Conservation (phyloP, 2,329 filamentous ascomycete genomes). For the Fusarium haematococcum region DNA sequence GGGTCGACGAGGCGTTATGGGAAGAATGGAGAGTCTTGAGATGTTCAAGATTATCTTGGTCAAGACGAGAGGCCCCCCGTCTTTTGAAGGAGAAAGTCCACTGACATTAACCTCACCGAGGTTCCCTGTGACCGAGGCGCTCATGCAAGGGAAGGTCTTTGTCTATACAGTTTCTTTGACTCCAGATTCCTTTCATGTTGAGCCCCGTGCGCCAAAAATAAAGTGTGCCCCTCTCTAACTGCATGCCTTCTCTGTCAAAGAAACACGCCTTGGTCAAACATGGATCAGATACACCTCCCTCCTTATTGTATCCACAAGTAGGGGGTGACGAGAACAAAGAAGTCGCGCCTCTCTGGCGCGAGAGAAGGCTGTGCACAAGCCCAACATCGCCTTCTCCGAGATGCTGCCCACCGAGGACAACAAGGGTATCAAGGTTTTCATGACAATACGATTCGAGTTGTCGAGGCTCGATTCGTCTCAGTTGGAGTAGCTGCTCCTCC, state of each 20-base stretch:
- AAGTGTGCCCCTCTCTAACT: not conserved
- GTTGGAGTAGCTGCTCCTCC: not conserved
- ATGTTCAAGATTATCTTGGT: not conserved
- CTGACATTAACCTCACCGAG: not conserved
- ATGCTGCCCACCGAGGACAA: constrained; percentile 1
- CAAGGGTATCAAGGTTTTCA: constrained; percentile 7
- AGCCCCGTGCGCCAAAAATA: constrained; percentile 19
- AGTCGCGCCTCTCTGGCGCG: not conserved
- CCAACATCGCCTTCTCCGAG: constrained; percentile 17
- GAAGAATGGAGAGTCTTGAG: not conserved
- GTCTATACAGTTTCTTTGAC: constrained; percentile 20
- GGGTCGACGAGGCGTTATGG: not conserved
- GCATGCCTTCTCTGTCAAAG: constrained; percentile 13
- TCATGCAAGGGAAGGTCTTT: constrained; percentile 18
- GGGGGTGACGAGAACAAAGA: constrained; percentile 23
- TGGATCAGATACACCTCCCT: not conserved
- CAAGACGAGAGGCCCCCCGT: constrained; percentile 3
- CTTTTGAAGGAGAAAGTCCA: constrained; percentile 17
- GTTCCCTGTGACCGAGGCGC: not conserved
- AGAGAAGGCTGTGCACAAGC: constrained; percentile 8
- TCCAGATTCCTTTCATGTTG: constrained; percentile 13
- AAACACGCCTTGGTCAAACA: not conserved
- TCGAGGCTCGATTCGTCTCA: constrained; percentile 2
- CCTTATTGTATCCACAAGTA: not conserved
- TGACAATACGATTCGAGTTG: constrained; percentile 13